Base-by-base conservation (phyloP, 73 alveolate species). In the Blepharisma japonicum region DNA sequence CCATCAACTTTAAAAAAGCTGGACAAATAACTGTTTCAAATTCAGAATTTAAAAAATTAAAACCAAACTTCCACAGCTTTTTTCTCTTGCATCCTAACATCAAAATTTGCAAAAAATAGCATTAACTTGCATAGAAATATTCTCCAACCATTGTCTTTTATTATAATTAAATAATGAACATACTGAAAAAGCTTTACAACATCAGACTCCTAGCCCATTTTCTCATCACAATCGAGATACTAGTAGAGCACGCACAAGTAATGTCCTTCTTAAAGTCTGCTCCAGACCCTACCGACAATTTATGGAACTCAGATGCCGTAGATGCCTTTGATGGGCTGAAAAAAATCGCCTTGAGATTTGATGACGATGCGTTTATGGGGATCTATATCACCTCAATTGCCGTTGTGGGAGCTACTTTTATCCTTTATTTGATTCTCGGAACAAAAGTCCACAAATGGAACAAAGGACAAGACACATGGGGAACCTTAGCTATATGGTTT, bases 171-270 rank as follows among this genome's bases (percentile, higher is more conserved):
- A 32, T 32, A 32, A 32, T 32, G 42, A 32, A 32, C 42, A 32
- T 32, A 32, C 42, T 32, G 3, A 32, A 32, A 32, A 32, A 32
- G 42, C 42, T 32, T 32, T 32, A 32, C 42, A 32, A 32, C 42
- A 32, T 3, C 3, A 32, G 42, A 32, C 42, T 32, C 42, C 42
- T 32, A 32, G 42, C 42, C 42, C 42, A 32, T 14, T n/a, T 25
- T 20, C 18, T 25, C 3, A 8, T 61, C 39, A 18, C 46, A n/a
- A 5, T 14, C 39, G 74, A 61, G 74, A 14, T 61, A 20, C 46
- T 61, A 61, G 23, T 61, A 8, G 74, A 61, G 74, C 74, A 61
- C 47, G 23, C 23, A n/a, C 74, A 61, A 61, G 74, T 25, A 25
- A 61, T 61, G 74, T 61, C 74, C 39, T 61, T 61, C 74, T 25